Base-by-base conservation (phyloP, 2,329 filamentous ascomycete genomes). In the Epichloe sylvatica region DNA sequence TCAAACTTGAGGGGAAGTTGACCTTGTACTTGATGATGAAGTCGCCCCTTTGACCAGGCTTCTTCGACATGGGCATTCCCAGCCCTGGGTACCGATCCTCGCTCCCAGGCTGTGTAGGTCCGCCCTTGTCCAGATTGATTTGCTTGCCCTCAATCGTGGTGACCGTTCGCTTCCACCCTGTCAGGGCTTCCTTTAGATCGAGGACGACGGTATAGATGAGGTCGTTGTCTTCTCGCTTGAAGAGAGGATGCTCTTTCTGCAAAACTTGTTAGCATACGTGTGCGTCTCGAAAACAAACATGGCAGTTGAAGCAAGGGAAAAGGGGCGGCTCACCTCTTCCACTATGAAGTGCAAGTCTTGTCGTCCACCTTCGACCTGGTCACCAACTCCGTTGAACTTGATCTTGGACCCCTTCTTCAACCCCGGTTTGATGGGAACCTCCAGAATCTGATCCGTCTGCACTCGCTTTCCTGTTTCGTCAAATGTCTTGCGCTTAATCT, bases 381-480 rank as follows among this genome's bases (percentile, higher is more conserved):
- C 92, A 11, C 92, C 92, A n/a, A 98, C 90, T 40, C 91, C 89
- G 62, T 86, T 86, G 64, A 95, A 98, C 70, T 96, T 96, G 68
- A 98, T 95, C 75, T 97, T 98, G 62, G 87, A 94, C 33, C 92
- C 92, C 59, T 94, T 90, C 71, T 97, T 96, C 67, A 97, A 71
- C 52, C 92, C 92, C 5, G 88, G 83, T 71, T 96, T 97, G 70
- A 98, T 95, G 44, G 89, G 88, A 47, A 97, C 91, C 62, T 94
- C 89, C 33, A 98, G 72, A 17, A 96, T 87, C 61, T 90, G 86
- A 59, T 98, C 92, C 53, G 90, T 86, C 3, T 83, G 84, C 41
- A 80, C 86, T 58, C 89, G 81, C 72, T 94, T 95, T 51, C 88
- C 88, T 0, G 76, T 82, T 19, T 82, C 74, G 65, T 98, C 92